Evolutionary conservation across 1,284 basidiomycete genomes (phyloP).

Genomic region (Coniferiporia sulphurascens): DNA sequence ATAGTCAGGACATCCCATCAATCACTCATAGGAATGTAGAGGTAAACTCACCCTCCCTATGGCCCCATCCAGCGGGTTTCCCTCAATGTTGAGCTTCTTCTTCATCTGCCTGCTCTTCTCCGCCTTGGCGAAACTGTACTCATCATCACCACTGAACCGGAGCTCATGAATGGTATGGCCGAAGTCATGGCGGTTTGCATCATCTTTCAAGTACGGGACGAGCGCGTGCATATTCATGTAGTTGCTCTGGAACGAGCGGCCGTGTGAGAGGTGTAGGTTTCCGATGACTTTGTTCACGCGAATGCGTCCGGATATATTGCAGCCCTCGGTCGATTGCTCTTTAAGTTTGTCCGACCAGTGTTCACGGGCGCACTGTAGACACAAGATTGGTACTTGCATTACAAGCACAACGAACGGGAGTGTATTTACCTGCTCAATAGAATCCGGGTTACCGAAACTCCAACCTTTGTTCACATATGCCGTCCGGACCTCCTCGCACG

Average conservation of each 20-base stretch:
- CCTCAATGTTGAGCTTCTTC: slow-evolving; percentile 66
- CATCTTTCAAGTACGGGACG: slow-evolving; percentile 91
- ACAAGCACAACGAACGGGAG: slow-evolving; percentile 1
- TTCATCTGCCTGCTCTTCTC: slow-evolving; percentile 64
- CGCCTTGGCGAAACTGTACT: slow-evolving; percentile 64
- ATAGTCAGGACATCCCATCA: slow-evolving; percentile 9
- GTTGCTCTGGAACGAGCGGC: slow-evolving; percentile 89
- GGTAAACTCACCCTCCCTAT: slow-evolving; percentile 49
- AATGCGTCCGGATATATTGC: slow-evolving; percentile 87
- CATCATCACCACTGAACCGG: slow-evolving; percentile 81
- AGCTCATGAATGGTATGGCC: slow-evolving; percentile 85
- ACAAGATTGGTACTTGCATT: slow-evolving; percentile 2
- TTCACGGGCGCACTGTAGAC: slow-evolving; percentile 79
- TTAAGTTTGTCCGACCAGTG: slow-evolving; percentile 93
- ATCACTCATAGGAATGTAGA: slow-evolving; percentile 1
- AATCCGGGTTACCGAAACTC: slow-evolving; percentile 90
- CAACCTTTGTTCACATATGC: slow-evolving; percentile 91
- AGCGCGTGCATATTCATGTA: slow-evolving; percentile 85
- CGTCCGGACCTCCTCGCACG: slow-evolving; percentile 91
- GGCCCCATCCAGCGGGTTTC: slow-evolving; percentile 79
- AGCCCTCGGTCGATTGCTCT: slow-evolving; percentile 91
- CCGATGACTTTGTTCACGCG: slow-evolving; percentile 97
- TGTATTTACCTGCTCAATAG: slow-evolving; percentile 85
- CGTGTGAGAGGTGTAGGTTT: slow-evolving; percentile 85
- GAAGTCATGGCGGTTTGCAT: slow-evolving; percentile 88